Evolutionary conservation across 2,329 filamentous ascomycete genomes (phyloP).

Genomic region (Xylariaceae sp.): DNA sequence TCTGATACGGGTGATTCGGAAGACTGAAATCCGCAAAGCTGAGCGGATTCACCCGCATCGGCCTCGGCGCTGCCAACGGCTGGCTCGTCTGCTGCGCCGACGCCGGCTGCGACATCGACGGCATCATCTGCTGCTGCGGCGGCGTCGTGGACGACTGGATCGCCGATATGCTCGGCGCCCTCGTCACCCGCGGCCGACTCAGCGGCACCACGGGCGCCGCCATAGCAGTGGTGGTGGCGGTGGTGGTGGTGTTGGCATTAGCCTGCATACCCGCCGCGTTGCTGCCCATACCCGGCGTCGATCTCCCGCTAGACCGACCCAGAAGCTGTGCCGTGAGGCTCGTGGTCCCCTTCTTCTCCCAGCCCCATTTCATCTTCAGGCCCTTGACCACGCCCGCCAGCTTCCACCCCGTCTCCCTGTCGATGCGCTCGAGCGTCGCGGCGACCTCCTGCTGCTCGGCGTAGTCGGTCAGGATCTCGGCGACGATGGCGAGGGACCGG

Average conservation of each 20-base stretch:
- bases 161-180: constrained; percentile 3
- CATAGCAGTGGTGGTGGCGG: background rate
- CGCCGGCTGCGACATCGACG: constrained; percentile 14
- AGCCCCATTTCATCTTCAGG: constrained; percentile 74
- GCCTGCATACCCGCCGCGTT: background rate
- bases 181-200: constrained; percentile 14
- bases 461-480: constrained; percentile 63
- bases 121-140: constrained; percentile 20
- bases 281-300: background rate
- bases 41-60: constrained; percentile 60
- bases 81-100: constrained; percentile 23
- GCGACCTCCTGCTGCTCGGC: constrained; percentile 79
- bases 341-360: constrained; percentile 43
- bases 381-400: constrained; percentile 68
- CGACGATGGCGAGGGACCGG: constrained; percentile 73
- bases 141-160: constrained; percentile 13
- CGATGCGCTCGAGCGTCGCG: constrained; percentile 69
- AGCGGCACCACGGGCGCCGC: background rate
- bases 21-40: constrained; percentile 71
- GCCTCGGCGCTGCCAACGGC: constrained; percentile 26
- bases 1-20: constrained; percentile 77
- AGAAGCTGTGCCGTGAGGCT: constrained; percentile 22
- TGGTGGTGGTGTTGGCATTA: constrained; percentile 1
- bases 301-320: constrained; percentile 2
- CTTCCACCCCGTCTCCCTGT: constrained; percentile 73